Percentiles rank a stretch among this genome's conserved stretches.
These are phyloP conservation scores for Agrocybe chaxingu DNA, from an alignment of 768 basidiomycete genomes.

Conservation along the genomic window DNA sequence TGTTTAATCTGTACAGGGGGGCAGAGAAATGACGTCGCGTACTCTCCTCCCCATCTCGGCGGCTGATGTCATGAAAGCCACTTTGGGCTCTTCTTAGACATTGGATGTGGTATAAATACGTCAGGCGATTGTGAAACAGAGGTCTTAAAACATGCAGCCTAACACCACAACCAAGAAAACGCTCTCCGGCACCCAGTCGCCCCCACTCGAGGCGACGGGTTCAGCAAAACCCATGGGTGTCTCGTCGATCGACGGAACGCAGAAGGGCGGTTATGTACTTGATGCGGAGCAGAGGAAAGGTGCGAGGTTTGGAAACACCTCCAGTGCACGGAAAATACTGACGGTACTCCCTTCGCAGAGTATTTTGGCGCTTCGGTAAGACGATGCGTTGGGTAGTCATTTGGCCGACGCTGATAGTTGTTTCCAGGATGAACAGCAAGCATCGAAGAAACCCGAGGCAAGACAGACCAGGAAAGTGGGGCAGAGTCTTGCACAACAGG, in stretches of 20 bases:
- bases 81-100: too few relatives aligned
- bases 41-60: too few relatives aligned
- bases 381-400: neutral
- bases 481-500: conserved; percentile 6
- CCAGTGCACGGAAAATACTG: neutral
- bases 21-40: too few relatives aligned
- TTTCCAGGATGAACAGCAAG: neutral
- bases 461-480: conserved; percentile 2
- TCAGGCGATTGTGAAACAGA: neutral
- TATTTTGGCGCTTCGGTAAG: conserved; percentile 5
- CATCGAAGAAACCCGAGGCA: neutral
- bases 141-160: neutral
- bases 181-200: conserved; percentile 48
- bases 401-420: neutral
- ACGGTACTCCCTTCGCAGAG: neutral
- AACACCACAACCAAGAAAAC: conserved; percentile 2
- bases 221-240: conserved; percentile 47
- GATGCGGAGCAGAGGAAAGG: conserved; percentile 46
- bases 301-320: conserved; percentile 16
- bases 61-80: too few relatives aligned
- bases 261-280: conserved; percentile 27
- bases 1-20: too few relatives aligned
- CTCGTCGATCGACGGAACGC: conserved; percentile 31
- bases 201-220: conserved; percentile 48
- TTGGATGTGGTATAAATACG: neutral